Conservation (phyloP, 129 eudicot species). For the Apium graveolens region DNA sequence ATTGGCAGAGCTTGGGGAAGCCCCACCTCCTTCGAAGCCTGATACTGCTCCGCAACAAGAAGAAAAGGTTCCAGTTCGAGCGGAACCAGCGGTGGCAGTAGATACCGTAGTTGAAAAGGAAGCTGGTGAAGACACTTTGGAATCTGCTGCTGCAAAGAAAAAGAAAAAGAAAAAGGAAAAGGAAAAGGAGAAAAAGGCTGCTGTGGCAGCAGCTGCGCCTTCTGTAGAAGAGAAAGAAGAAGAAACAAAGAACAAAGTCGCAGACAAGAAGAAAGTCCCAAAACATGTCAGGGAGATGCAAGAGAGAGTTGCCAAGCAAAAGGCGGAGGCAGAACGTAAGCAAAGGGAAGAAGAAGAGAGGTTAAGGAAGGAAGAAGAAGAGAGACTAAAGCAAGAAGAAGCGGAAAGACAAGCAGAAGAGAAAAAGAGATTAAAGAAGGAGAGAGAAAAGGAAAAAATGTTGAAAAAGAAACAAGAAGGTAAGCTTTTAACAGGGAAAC, state of each 20-base stretch:
- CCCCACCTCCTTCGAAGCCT: constrained; percentile 31
- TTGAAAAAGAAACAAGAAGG: constrained; percentile 73
- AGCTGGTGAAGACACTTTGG: constrained; percentile 47
- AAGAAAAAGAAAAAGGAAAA: constrained; percentile 94
- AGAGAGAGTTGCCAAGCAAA: constrained; percentile 62
- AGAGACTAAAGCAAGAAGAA: constrained; percentile 54
- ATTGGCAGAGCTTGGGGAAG: constrained; percentile 81
- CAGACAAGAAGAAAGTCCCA: constrained; percentile 77
- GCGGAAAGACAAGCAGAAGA: constrained; percentile 68
- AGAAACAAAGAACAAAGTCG: constrained; percentile 46
- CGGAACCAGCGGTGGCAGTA: constrained; percentile 29
- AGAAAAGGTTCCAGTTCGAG: constrained; percentile 42
- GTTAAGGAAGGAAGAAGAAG: constrained; percentile 88
- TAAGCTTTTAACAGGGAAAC: constrained; percentile 63
- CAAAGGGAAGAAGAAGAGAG: constrained; percentile 87
- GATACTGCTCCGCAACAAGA: constrained; percentile 30
- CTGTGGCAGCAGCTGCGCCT: constrained; percentile 50
- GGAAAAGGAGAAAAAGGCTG: constrained; percentile 83
- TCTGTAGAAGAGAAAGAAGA: constrained; percentile 54
- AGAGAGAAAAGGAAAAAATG: constrained; percentile 64
- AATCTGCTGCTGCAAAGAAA: constrained; percentile 73
- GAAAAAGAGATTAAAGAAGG: constrained; percentile 62
- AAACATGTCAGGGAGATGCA: constrained; percentile 91
- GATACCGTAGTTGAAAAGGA: constrained; percentile 54
- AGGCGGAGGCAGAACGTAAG: constrained; percentile 61